phyloP scores from a whole-genome alignment of 73 alveolate genomes.

The Halteria grandinella region DNA sequence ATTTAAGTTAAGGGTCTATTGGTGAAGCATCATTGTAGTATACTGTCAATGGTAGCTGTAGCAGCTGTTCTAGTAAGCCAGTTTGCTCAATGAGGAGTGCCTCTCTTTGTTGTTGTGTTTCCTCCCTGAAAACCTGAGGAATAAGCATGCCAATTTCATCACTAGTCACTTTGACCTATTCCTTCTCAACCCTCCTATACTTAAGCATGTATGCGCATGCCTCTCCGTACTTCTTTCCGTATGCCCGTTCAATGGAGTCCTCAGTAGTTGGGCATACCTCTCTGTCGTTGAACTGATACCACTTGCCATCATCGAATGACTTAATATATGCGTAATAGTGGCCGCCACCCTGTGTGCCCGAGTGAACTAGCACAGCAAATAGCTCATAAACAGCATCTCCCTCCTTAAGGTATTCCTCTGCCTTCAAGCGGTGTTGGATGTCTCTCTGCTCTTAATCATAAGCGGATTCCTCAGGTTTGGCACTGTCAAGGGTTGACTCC shows the following conservation, averaged over 20 bases:
- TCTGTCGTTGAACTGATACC: conserved; percentile 95
- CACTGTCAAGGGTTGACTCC: too few species aligned
- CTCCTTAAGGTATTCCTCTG: conserved; percentile 73
- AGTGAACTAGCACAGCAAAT: conserved; percentile 89
- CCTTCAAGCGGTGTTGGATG: too few species aligned
- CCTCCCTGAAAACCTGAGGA: neutral
- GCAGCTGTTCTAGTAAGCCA: too few species aligned
- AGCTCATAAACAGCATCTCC: conserved; percentile 93
- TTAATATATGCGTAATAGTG: conserved; percentile 95
- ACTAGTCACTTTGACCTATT: too few species aligned
- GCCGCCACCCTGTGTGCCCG: conserved; percentile 97
- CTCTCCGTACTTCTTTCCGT: conserved; percentile 80
- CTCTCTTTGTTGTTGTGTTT: conserved; percentile 6
- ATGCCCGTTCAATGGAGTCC: conserved; percentile 66
- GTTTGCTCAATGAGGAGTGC: too few species aligned
- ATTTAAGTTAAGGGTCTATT: too few species aligned
- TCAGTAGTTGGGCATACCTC: conserved; percentile 75
- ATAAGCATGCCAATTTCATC: too few species aligned
- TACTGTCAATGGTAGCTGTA: too few species aligned
- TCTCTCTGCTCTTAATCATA: too few species aligned
- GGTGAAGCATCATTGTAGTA: too few species aligned
- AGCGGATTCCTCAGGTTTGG: too few species aligned
- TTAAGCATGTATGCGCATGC: conserved; percentile 91
- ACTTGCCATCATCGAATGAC: conserved; percentile 87
- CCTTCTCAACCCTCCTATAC: too few species aligned